Percentiles rank a stretch among this genome's conserved stretches.
These are phyloP conservation scores for Cryptococcus amylolentus DNA, from an alignment of 1,284 basidiomycete species.

Conservation along the genomic window DNA sequence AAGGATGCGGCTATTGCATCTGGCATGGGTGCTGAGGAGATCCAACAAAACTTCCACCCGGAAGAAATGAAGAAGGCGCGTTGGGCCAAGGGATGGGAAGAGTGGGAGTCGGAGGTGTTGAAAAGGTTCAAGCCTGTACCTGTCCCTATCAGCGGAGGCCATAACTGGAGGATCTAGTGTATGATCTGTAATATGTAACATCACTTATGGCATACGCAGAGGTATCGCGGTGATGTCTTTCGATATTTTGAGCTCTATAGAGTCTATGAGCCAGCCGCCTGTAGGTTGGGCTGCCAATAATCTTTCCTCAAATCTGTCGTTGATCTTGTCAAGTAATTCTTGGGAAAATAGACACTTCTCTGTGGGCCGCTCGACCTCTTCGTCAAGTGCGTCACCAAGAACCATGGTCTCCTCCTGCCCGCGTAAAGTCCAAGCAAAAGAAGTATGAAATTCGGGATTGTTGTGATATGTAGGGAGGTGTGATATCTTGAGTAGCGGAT, in stretches of 20 bases:
- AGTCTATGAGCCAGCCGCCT: constrained; percentile 32
- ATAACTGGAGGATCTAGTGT: constrained; percentile 5
- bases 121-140: constrained; percentile 39
- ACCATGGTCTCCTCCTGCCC: neutral
- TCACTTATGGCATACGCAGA: constrained; percentile 3
- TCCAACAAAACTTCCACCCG: constrained; percentile 18
- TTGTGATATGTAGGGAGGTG: constrained; percentile 43
- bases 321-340: constrained; percentile 13
- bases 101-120: constrained; percentile 48
- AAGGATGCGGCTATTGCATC: constrained; percentile 46
- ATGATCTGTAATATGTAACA: constrained; percentile 1
- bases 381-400: no score
- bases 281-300: constrained; percentile 26
- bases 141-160: constrained; percentile 25
- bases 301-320: constrained; percentile 9
- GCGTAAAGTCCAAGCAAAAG: constrained; percentile 42
- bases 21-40: constrained; percentile 44
- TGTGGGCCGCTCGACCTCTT: neutral
- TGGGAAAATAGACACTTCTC: constrained; percentile 13
- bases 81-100: constrained; percentile 25
- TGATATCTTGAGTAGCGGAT: constrained; percentile 29
- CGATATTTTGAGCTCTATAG: constrained; percentile 34
- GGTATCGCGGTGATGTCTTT: constrained; percentile 25
- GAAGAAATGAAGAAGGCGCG: constrained; percentile 58
- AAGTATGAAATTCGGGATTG: constrained; percentile 46